Base-by-base conservation (phyloP, 192 early-diverging fungal species). In the Linnemannia exigua region DNA sequence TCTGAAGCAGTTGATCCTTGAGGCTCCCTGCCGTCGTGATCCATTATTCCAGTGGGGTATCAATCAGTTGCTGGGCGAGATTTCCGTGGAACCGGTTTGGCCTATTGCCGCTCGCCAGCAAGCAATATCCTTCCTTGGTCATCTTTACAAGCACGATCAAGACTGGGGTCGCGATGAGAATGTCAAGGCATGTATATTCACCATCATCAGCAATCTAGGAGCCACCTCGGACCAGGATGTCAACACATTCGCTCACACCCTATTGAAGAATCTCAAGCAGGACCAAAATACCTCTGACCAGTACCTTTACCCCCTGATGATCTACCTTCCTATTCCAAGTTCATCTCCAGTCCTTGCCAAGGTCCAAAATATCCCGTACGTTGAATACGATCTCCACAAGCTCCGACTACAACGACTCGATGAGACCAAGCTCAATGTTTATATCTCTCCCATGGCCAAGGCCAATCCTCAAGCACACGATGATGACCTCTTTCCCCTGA, bases 41-140 rank as follows among this genome's bases (percentile, higher is more conserved):
- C 20, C 38, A 15, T 22, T 9, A 46, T 70, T 70, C 69, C 36
- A 37, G 41, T 70, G 69, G 69, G 69, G 69, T 20, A n/a, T 70
- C 38, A 46, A 37, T n/a, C 69, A 37, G 36, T 25, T 70, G 6
- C 11, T 70, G 69, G 69, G 69, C 8, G 69, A 70, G 69, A 70
- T 70, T 5, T 35, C 69, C 9, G n/a, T 37, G 0, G 38, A 70
- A 7, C 38, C 36, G 3, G 28, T 14, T 0, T 70, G 69, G 69
- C 1, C 1, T 20, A 4, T 46, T 19, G 3, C 38, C 12, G 44
- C 16, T 46, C 69, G 69, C 19, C 36, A 70, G 36, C 69, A 70
- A 44, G 69, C 69, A 8, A 25, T 70, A 0, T 20, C 20, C 19
- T 70, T 70, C 38, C 69, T 70, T 11, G 36, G 69, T 22, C 36